Evolutionary conservation across 2,329 filamentous ascomycete species (phyloP), one percentile per base, ranked within the genome.

Genomic region (Phyllosticta ampelicida): DNA sequence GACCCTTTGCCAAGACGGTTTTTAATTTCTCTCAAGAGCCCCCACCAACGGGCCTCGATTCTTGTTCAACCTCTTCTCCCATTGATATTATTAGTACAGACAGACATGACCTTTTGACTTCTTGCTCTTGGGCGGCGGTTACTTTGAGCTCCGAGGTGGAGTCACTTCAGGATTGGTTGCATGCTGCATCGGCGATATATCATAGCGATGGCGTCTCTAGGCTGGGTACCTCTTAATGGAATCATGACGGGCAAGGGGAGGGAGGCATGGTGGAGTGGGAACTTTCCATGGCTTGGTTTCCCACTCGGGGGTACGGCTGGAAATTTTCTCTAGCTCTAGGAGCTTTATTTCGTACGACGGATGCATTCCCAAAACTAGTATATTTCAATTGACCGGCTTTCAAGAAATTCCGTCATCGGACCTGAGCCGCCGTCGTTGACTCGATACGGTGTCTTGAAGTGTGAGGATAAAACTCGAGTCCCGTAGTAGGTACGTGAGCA

Each of bases 171-270:
- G 55, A 53, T 54, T 26, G 23, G 23, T 26, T 54, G 56, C 55
- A 56, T 57, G 23, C 10, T 58, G 29, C 51, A 52, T 60, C 52
- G 54, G 49, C 53, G 53, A 56, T 55, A 53, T 58, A 58, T 49
- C 59, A 60, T 60, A 60, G 59, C 59, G 59, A 60, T 52, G 59
- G 59, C 51, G 59, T 58, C 55, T 29, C 50, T 56, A 26, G 36
- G 36, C n/a, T 44, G 36, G 36, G 36, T 50, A 48, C 44, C 48
- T 56, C 19, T 53, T 54, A 54, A 58, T 53, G 48, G 21, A 49
- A 48, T 58, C 49, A 60, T 58, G 59, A 60, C 20, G 53, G 48
- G 20, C 50, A 23, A 36, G 23, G 48, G 20, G 53, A 23, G 50
- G 23, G 23, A 19, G 55, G 48, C n/a, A 30, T 58, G 55, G 55